Percentiles rank a stretch among this genome's conserved stretches.
Evolutionary conservation across 2,329 filamentous ascomycete genomes (phyloP).

Genomic region (Penicillium sp.): DNA sequence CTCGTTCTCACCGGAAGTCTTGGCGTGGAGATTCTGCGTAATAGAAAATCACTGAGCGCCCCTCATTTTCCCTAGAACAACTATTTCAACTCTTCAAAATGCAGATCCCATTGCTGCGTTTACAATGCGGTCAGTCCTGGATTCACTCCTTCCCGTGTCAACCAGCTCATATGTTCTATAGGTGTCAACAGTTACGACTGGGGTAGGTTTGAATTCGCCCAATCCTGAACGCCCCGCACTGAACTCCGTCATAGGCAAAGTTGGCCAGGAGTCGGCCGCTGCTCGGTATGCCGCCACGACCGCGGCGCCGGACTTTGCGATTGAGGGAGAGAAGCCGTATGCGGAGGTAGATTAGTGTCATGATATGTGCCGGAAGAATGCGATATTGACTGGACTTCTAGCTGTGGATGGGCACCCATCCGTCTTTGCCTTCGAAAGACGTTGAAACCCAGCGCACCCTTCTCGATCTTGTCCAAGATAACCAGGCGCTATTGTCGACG

Average conservation of each 20-base stretch:
- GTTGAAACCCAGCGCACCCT: slow-evolving; percentile 75
- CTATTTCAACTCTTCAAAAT: slow-evolving; percentile 40
- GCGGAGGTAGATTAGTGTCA: slow-evolving; percentile 60
- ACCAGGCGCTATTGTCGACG: slow-evolving; percentile 70
- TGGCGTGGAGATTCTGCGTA: slow-evolving; percentile 21
- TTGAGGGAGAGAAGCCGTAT: slow-evolving; percentile 85
- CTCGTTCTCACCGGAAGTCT: slow-evolving; percentile 20
- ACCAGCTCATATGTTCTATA: slow-evolving; percentile 28
- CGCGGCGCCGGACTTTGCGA: slow-evolving; percentile 63
- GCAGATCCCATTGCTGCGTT: slow-evolving; percentile 75
- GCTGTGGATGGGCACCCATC: slow-evolving; percentile 99
- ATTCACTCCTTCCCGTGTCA: background rate
- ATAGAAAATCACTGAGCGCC: slow-evolving; percentile 14
- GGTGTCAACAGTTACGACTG: slow-evolving; percentile 99
- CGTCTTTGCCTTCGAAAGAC: slow-evolving; percentile 90
- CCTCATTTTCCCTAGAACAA: slow-evolving; percentile 11
- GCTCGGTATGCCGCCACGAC: slow-evolving; percentile 86
- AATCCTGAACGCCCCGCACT: slow-evolving; percentile 21
- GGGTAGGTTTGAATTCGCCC: slow-evolving; percentile 51
- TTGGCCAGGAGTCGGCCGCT: slow-evolving; percentile 77
- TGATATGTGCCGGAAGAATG: background rate
- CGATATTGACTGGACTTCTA: slow-evolving; percentile 37
- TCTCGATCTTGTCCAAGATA: slow-evolving; percentile 80
- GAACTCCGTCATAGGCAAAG: slow-evolving; percentile 58
- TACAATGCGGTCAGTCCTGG: slow-evolving; percentile 52